Evolutionary conservation across 768 basidiomycete species (phyloP).

Genomic region (Auricularia heimuer): DNA sequence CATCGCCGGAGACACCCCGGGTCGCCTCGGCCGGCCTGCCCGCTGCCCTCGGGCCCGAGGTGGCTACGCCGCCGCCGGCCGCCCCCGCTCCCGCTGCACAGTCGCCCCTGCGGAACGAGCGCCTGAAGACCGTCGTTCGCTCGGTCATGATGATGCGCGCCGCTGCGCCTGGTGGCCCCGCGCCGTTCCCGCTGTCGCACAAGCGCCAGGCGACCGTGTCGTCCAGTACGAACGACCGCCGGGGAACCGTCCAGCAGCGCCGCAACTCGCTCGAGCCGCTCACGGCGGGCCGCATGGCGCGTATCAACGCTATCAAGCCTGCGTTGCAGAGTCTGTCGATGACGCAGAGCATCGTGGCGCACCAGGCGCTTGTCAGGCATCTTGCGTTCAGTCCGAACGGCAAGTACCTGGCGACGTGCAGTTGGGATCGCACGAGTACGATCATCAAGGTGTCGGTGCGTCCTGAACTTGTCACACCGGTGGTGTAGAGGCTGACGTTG

Average conservation of each 20-base stretch:
- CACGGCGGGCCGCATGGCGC: conserved; percentile 35
- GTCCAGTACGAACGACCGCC: background rate
- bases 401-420: conserved; percentile 62
- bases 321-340: conserved; percentile 43
- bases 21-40: background rate
- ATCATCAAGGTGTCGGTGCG: conserved; percentile 57
- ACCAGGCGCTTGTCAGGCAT: conserved; percentile 59
- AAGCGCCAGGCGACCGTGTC: conserved; percentile 19
- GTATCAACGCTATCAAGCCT: conserved; percentile 46
- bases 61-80: background rate
- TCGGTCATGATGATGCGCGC: conserved; percentile 36
- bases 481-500: background rate
- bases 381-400: conserved; percentile 73
- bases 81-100: background rate
- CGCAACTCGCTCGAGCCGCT: conserved; percentile 15
- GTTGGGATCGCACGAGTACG: conserved; percentile 63
- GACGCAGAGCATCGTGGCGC: conserved; percentile 53
- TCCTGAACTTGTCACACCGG: background rate
- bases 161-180: conserved; percentile 20
- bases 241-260: background rate
- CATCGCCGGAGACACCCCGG: background rate
- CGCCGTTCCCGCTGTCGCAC: conserved; percentile 7
- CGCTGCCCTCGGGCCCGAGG: background rate
- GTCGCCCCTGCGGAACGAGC: conserved; percentile 10
- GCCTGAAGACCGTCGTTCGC: conserved; percentile 35